Conservation (phyloP, 352 stramenopile species). For the Globisporangium polare region DNA sequence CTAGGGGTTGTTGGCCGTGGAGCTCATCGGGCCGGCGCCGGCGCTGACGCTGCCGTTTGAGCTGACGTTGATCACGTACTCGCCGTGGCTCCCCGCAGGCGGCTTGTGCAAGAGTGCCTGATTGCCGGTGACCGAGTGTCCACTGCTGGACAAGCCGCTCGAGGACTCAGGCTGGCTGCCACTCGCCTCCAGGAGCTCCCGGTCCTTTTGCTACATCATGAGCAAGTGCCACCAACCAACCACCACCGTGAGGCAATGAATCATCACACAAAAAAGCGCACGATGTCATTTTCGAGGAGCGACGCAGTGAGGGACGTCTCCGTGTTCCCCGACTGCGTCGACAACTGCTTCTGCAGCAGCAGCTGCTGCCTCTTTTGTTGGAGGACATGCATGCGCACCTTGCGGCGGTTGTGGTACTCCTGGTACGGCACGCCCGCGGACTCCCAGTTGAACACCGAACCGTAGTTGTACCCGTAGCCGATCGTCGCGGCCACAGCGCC, state of each 20-base stretch:
- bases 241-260: no score
- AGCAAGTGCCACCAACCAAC: background rate
- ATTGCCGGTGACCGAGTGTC: constrained; percentile 4
- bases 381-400: constrained; percentile 24
- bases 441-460: constrained; percentile 46
- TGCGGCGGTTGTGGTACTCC: constrained; percentile 25
- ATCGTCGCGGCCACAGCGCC: constrained; percentile 47
- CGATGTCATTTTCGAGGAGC: constrained; percentile 19
- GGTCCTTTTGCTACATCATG: constrained; percentile 22
- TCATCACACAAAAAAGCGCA: constrained; percentile 21
- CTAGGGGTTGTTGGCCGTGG: background rate
- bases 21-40: constrained; percentile 6
- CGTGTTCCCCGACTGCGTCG: constrained; percentile 11
- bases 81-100: constrained; percentile 6
- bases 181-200: constrained; percentile 19
- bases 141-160: background rate
- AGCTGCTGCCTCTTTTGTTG: constrained; percentile 13
- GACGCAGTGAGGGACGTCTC: constrained; percentile 15
- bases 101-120: constrained; percentile 16
- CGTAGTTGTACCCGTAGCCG: constrained; percentile 70
- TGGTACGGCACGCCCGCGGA: constrained; percentile 27
- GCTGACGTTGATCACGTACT: constrained; percentile 25
- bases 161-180: constrained; percentile 3
- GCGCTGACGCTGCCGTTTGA: constrained; percentile 15
- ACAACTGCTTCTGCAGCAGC: constrained; percentile 19